These are phyloP conservation scores for Alternaria sp. DNA, from an alignment of 2,329 filamentous ascomycete genomes.

Conservation along the genomic window DNA sequence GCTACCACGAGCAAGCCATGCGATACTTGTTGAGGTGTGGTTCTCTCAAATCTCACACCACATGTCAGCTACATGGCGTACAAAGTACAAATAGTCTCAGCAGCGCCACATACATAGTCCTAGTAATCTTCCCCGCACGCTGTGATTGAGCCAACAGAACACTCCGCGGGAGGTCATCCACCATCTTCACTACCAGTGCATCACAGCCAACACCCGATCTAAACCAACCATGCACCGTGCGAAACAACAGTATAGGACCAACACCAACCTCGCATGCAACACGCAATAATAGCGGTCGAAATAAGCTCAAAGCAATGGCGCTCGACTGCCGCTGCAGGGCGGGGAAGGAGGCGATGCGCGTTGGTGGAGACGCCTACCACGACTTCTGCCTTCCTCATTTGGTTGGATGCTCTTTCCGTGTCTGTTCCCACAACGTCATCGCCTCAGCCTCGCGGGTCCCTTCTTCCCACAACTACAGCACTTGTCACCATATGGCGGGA, in stretches of 20 bases:
- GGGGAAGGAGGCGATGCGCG: constrained; percentile 21
- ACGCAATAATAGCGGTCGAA: constrained; percentile 12
- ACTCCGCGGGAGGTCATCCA: not conserved
- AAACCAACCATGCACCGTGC: not conserved
- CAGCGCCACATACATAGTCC: not conserved
- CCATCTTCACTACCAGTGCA: not conserved
- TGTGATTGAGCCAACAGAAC: not conserved
- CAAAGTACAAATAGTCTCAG: not conserved
- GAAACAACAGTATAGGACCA: not conserved
- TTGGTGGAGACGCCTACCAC: constrained; percentile 27
- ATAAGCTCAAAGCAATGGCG: constrained; percentile 31
- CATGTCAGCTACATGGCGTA: not conserved
- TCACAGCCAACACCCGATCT: not conserved
- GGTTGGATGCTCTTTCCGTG: constrained; percentile 6
- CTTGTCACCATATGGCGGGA: not conserved
- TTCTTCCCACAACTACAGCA: not conserved
- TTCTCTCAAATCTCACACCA: not conserved
- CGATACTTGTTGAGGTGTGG: not conserved
- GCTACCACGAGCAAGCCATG: not conserved
- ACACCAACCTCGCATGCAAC: not conserved
- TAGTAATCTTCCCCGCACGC: not conserved
- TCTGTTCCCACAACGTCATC: not conserved
- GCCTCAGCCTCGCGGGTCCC: not conserved
- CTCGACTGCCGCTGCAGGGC: constrained; percentile 26
- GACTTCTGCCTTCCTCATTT: constrained; percentile 29